Evolutionary conservation across 1,139 yeast species (phyloP).

Genomic region (Petasospora rhodanensis): DNA sequence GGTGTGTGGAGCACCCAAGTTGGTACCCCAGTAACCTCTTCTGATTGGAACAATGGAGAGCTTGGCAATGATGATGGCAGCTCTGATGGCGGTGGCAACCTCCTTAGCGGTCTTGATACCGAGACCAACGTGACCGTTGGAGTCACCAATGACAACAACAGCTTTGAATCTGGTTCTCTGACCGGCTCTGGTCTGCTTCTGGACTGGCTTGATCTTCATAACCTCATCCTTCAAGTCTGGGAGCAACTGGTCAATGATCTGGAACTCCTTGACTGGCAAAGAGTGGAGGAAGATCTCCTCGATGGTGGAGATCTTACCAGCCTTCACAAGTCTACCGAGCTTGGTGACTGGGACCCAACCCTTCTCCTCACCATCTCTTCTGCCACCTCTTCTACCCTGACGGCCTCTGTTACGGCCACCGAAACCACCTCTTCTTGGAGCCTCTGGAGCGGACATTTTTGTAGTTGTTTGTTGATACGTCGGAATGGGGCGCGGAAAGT

Average conservation of each 20-base stretch:
- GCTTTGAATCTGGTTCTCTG: constrained; percentile 99
- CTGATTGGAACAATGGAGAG: constrained; percentile 98
- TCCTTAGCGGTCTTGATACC: constrained; percentile 99
- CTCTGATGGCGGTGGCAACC: constrained; percentile 99
- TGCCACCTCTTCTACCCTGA: constrained; percentile 57
- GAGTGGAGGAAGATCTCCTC: constrained; percentile 99
- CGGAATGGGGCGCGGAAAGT: constrained; percentile 91
- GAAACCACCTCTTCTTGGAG: constrained; percentile 63
- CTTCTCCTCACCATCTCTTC: constrained; percentile 90
- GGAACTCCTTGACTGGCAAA: constrained; percentile 98
- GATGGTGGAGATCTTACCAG: constrained; percentile 93
- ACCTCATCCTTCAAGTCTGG: constrained; percentile 98
- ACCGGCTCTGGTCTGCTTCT: constrained; percentile 99
- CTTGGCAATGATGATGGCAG: constrained; percentile 99
- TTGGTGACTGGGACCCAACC: constrained; percentile 99
- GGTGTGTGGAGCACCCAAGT: constrained; percentile 99
- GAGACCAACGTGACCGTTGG: constrained; percentile 99
- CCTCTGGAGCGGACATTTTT: constrained; percentile 56
- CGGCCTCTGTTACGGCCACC: constrained; percentile 66
- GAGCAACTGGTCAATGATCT: constrained; percentile 93
- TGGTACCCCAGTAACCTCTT: constrained; percentile 99
- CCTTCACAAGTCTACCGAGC: constrained; percentile 99
- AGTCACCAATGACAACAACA: constrained; percentile 98
- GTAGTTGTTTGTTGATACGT: constrained; percentile 32
- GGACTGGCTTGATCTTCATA: constrained; percentile 99